Evolutionary conservation across 2,329 filamentous ascomycete species (phyloP).

Genomic region (Pseudocercospora vitis): DNA sequence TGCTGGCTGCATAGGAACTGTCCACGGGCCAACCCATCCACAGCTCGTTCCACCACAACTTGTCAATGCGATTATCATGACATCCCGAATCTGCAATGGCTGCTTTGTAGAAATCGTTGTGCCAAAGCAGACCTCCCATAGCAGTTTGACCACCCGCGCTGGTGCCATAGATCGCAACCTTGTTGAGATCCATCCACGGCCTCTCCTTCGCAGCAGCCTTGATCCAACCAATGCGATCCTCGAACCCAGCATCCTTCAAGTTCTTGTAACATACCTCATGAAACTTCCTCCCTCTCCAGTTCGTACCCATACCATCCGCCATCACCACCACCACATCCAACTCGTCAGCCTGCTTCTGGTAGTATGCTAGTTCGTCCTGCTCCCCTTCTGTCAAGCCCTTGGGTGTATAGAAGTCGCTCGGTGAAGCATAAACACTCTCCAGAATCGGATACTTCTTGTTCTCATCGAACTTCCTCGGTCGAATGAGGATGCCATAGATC

Average conservation of each 20-base stretch:
- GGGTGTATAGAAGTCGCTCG: not conserved
- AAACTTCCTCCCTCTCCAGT: slow-evolving; percentile 12
- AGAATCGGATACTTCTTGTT: slow-evolving; percentile 11
- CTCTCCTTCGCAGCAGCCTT: slow-evolving; percentile 9
- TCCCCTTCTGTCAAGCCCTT: not conserved
- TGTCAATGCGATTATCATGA: slow-evolving; percentile 14
- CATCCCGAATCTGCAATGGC: slow-evolving; percentile 12
- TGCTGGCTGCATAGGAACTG: slow-evolving; percentile 6
- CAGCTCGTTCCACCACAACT: slow-evolving; percentile 14
- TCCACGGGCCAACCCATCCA: slow-evolving; percentile 13
- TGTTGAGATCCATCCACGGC: slow-evolving; percentile 11
- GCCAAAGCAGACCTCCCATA: slow-evolving; percentile 10
- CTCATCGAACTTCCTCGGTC: slow-evolving; percentile 3
- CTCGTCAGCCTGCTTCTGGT: slow-evolving; percentile 7
- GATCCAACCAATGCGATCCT: slow-evolving; percentile 15
- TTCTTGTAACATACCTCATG: slow-evolving; percentile 9
- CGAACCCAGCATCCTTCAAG: slow-evolving; percentile 11
- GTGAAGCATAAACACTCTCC: slow-evolving; percentile 9
- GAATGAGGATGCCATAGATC: slow-evolving; percentile 12
- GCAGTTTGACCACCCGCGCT: slow-evolving; percentile 12
- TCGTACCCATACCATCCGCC: slow-evolving; percentile 14
- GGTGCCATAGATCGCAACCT: slow-evolving; percentile 9
- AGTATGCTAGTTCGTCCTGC: not conserved
- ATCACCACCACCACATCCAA: slow-evolving; percentile 9
- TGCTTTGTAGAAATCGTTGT: slow-evolving; percentile 14